Conservation (phyloP, 306 rosid genomes). For the Cucurbita pepo region DNA sequence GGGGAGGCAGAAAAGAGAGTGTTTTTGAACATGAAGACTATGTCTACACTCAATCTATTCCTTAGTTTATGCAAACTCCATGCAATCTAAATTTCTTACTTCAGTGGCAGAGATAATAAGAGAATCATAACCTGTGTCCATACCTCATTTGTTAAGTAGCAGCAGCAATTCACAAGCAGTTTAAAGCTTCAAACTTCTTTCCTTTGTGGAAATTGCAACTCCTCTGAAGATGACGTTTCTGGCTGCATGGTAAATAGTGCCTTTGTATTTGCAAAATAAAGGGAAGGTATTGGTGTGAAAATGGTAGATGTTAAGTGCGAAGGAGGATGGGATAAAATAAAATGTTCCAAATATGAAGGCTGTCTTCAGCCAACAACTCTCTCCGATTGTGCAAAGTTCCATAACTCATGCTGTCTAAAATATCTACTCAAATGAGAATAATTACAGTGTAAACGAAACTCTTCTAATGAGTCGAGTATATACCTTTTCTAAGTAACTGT, state of each 20-base stretch:
- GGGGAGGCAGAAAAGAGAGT: constrained; percentile 16
- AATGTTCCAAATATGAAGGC: background rate
- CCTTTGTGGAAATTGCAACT: background rate
- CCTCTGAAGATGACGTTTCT: background rate
- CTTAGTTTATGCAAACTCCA: constrained; percentile 9
- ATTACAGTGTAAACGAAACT: background rate
- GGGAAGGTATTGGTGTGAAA: background rate
- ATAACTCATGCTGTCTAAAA: background rate
- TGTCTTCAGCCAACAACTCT: background rate
- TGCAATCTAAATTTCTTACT: background rate
- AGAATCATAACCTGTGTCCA: background rate
- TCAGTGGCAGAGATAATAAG: background rate
- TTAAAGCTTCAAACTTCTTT: background rate
- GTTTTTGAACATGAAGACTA: constrained; percentile 46
- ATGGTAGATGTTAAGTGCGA: background rate
- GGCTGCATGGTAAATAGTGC: background rate
- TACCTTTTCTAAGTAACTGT: background rate
- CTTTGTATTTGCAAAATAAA: background rate
- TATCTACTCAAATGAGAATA: background rate
- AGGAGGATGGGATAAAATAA: background rate
- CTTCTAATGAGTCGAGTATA: background rate
- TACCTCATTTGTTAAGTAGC: background rate
- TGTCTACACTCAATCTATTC: constrained; percentile 47
- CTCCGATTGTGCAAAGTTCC: background rate
- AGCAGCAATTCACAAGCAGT: background rate